These are phyloP conservation scores for Russula lepida DNA, from an alignment of 768 basidiomycete genomes.

Conservation along the genomic window DNA sequence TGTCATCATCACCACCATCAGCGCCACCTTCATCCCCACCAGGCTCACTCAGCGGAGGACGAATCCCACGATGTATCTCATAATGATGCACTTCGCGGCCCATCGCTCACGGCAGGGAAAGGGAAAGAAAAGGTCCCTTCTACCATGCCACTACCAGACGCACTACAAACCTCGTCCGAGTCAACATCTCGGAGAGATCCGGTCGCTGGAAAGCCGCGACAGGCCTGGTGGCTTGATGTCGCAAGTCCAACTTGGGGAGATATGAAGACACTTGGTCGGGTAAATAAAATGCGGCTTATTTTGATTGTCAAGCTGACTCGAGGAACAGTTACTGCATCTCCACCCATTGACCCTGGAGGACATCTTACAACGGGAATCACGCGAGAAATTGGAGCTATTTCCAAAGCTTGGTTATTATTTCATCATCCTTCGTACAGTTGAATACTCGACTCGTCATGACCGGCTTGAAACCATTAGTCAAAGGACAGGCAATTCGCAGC, in stretches of 20 bases:
- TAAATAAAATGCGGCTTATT: slow-evolving; percentile 24
- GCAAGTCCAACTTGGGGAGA: slow-evolving; percentile 84
- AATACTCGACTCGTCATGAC: slow-evolving; percentile 41
- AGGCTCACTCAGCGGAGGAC: neutral
- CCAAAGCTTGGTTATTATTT: slow-evolving; percentile 88
- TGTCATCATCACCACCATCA: neutral
- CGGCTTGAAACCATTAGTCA: slow-evolving; percentile 29
- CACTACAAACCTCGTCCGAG: neutral
- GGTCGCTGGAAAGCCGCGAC: slow-evolving; percentile 25
- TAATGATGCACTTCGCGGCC: neutral
- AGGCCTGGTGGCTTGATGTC: slow-evolving; percentile 88
- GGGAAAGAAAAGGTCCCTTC: slow-evolving; percentile 38
- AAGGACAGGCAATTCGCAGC: slow-evolving; percentile 18
- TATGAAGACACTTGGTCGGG: slow-evolving; percentile 79
- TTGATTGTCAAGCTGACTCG: neutral
- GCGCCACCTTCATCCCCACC: neutral
- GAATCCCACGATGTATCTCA: neutral
- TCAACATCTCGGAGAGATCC: slow-evolving; percentile 9
- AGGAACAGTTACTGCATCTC: slow-evolving; percentile 61
- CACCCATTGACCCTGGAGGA: slow-evolving; percentile 93
- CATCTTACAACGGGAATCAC: slow-evolving; percentile 81
- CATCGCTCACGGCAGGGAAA: slow-evolving; percentile 28
- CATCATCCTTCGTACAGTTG: slow-evolving; percentile 76
- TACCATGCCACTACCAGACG: neutral
- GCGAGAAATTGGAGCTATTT: slow-evolving; percentile 87